Conservation (phyloP, 2,329 filamentous ascomycete genomes). For the Xylaria digitata region DNA sequence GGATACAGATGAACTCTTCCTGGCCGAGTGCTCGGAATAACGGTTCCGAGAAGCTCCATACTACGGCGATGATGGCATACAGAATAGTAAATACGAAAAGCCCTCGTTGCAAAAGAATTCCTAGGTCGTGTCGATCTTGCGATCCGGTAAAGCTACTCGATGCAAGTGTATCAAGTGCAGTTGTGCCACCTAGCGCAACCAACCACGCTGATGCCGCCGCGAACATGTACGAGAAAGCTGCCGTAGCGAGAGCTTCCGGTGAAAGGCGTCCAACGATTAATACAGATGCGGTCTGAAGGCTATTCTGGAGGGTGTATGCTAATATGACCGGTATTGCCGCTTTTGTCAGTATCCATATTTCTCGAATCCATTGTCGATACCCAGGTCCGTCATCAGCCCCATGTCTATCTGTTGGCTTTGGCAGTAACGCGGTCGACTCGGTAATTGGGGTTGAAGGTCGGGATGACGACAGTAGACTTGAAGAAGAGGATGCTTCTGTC, state of each 20-base stretch:
- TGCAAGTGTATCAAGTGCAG: constrained; percentile 85
- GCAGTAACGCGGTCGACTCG: constrained; percentile 42
- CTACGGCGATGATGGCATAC: constrained; percentile 76
- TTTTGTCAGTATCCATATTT: constrained; percentile 75
- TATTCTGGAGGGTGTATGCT: constrained; percentile 87
- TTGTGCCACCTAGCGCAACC: constrained; percentile 85
- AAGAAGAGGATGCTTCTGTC: constrained; percentile 33
- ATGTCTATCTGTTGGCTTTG: constrained; percentile 33
- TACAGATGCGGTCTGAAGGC: constrained; percentile 83
- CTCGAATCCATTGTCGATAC: constrained; percentile 57
- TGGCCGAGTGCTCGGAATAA: constrained; percentile 81
- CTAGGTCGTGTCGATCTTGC: constrained; percentile 80
- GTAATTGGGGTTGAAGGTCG: constrained; percentile 29
- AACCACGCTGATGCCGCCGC: constrained; percentile 91
- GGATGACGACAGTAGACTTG: constrained; percentile 29
- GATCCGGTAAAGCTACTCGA: constrained; percentile 86
- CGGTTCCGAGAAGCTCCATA: constrained; percentile 81
- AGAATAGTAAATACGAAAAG: constrained; percentile 78
- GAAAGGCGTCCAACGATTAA: constrained; percentile 83
- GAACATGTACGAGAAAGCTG: constrained; percentile 94
- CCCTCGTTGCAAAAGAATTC: constrained; percentile 80
- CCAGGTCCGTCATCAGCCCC: not conserved
- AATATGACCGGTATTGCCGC: constrained; percentile 82
- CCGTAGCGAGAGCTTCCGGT: constrained; percentile 81
- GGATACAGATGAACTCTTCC: constrained; percentile 78